These are phyloP conservation scores for Ascochyta rabiei DNA, from an alignment of 2,329 filamentous ascomycete genomes.

Conservation along the genomic window DNA sequence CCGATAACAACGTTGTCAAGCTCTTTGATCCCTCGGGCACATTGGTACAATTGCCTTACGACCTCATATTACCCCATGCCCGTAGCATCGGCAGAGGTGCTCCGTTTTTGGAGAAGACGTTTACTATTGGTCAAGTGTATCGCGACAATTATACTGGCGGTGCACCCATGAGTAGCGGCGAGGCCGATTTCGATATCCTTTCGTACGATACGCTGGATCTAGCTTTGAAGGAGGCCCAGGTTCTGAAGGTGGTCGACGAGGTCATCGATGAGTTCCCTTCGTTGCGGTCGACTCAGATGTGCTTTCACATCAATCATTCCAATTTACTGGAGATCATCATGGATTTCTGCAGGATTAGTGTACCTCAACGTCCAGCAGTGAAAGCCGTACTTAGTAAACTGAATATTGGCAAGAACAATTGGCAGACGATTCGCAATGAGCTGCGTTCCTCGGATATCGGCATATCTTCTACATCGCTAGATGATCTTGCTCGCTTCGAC, in stretches of 20 bases:
- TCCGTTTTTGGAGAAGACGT: conserved; percentile 73
- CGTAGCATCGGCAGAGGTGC: conserved; percentile 77
- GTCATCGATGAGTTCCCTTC: conserved; percentile 81
- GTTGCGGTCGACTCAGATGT: conserved; percentile 74
- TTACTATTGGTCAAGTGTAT: conserved; percentile 87
- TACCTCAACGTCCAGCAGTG: conserved; percentile 69
- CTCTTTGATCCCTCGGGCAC: conserved; percentile 83
- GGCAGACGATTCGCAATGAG: conserved; percentile 82
- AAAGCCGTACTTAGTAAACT: conserved; percentile 87
- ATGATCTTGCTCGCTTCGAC: conserved; percentile 89
- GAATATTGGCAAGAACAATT: conserved; percentile 79
- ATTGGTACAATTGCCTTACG: conserved; percentile 92
- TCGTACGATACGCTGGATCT: conserved; percentile 80
- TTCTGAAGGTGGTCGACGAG: conserved; percentile 93
- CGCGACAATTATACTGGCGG: conserved; percentile 78
- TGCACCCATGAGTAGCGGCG: conserved; percentile 80
- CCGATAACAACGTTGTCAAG: conserved; percentile 71
- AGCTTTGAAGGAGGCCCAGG: conserved; percentile 88
- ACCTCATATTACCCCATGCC: conserved; percentile 88
- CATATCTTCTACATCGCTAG: conserved; percentile 85
- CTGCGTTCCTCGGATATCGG: conserved; percentile 81
- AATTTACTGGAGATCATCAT: conserved; percentile 87
- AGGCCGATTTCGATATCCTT: conserved; percentile 97
- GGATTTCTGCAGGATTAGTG: conserved; percentile 81
- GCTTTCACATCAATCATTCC: conserved; percentile 88